Evolutionary conservation across 2,329 filamentous ascomycete genomes (phyloP), one percentile per base, ranked within the genome.

Genomic region (Saccharata proteae): DNA sequence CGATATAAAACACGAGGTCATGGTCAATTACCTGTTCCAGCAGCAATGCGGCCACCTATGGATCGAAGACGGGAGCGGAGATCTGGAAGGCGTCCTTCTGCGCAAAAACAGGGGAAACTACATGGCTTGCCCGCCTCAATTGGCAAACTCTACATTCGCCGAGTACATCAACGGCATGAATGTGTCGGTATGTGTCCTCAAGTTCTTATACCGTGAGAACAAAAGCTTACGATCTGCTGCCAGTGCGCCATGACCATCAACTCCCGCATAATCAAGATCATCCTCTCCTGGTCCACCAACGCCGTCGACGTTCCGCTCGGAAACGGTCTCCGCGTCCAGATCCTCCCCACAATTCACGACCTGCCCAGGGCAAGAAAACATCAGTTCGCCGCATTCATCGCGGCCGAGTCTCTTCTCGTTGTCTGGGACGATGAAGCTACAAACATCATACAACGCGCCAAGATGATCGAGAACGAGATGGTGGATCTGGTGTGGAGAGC

Each of bases 381-480:
- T 49, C 81, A 88, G 48, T 85, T 80, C 41, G 80, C 80, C 9
- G 81, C 82, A 6, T 86, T 88, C 49, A 67, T 88, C 24, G 74
- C 78, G 3, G 71, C 71, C 0, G 75, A 81, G 38, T 71, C 71
- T 4, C 61, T 85, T 4, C 59, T 90, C 2, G 62, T 88, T 2
- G 80, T 88, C 1, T 90, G 82, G 81, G 81, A 88, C 41, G 81
- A 88, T 41, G 79, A 86, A 36, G 71, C 80, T 1, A 62, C 77
- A 35, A 74, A 82, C 45, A 60, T 88, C 7, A 64, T 85, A 4
- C 59, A 71, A 34, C 66, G 80, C 34, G 80, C 79, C 26, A 74
- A 76, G 47, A 65, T 66, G 19, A 84, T 88, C 38, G 80, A 86
- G 53, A 69, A 70, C 3, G 77, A 84, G 49, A 61, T 88, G 28